Evolutionary conservation across 139 green algal genomes (phyloP).

Genomic region (Chlamydomonas schloesseri): DNA sequence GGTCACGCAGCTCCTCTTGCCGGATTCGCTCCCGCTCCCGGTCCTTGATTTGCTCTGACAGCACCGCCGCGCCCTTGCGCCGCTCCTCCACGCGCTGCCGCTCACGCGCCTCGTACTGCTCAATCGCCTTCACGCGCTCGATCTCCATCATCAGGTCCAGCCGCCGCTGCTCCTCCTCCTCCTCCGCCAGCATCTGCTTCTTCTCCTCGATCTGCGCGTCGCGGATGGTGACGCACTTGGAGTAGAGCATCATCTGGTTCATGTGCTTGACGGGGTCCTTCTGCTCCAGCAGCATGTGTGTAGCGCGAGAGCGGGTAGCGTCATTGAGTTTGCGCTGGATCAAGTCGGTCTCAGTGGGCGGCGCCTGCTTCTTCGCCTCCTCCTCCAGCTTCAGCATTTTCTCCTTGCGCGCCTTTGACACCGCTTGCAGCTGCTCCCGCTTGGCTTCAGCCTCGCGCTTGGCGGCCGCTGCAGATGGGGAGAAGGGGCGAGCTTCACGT

Average conservation of each 20-base stretch:
- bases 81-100: slow-evolving; percentile 72
- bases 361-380: slow-evolving; percentile 70
- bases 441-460: slow-evolving; percentile 55
- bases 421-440: slow-evolving; percentile 50
- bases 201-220: slow-evolving; percentile 91
- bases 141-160: slow-evolving; percentile 91
- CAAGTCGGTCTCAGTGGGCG: slow-evolving; percentile 75
- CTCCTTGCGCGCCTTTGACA: slow-evolving; percentile 76
- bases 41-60: slow-evolving; percentile 84
- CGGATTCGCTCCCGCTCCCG: slow-evolving; percentile 66
- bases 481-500: too few species aligned
- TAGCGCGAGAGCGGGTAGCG: slow-evolving; percentile 61
- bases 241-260: slow-evolving; percentile 94
- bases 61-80: slow-evolving; percentile 69
- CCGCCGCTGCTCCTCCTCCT: slow-evolving; percentile 68
- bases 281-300: slow-evolving; percentile 78
- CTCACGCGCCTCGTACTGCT: slow-evolving; percentile 81
- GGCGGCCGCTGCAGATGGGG: slow-evolving; percentile 29
- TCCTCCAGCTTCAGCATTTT: slow-evolving; percentile 82
- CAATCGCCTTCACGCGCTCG: slow-evolving; percentile 75
- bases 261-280: slow-evolving; percentile 90
- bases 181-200: slow-evolving; percentile 74
- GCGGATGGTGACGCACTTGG: slow-evolving; percentile 88
- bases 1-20: slow-evolving; percentile 74
- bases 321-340: slow-evolving; percentile 59